Evolutionary conservation across 768 basidiomycete species (phyloP), one percentile per base, ranked within the genome.

Genomic region (Tubosaeta brunneosetosa): DNA sequence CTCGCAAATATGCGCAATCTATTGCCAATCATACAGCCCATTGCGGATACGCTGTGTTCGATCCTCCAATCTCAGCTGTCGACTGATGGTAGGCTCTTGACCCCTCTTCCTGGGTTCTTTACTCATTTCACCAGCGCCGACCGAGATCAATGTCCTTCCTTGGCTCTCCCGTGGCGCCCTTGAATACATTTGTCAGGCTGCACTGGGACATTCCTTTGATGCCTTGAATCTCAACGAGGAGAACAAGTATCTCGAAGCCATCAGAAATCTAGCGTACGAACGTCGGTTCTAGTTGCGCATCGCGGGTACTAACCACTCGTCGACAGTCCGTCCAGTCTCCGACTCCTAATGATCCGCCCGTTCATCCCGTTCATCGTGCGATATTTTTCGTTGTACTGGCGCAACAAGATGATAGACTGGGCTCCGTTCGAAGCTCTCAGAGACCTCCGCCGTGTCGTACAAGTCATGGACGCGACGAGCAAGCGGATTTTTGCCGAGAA

Each of bases 131-230:
- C 47, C 27, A 68, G 65, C 62, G 8, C 37, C 41, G 8, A 59
- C 47, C 36, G 72, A 75, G 47, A 58, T 75, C 22, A 53, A 74
- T 19, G 9, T 75, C 0, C 57, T 71, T 16, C 63, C 65, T 7
- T 74, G 67, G 69, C 53, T 71, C 36, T 61, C 63, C 16, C 63
- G 67, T 1, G 64, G 59, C 7, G 67, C 74, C 22, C 56, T 74
- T 13, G 73, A 74, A 47, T 72, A 71, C 45, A 62, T 74, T 27
- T 65, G 63, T 11, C 66, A 69, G 44, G 69, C 64, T 8, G 61
- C 62, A 3, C 53, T 74, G 0, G 73, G 74, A 0, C 62, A 73
- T 51, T 63, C 62, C 3, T 67, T 74, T 46, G 54, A 67, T 13
- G 66, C 63, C 2, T 52, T 73, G 1, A 61, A 70, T 11, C 19